phyloP scores from a whole-genome alignment of 2,329 filamentous ascomycete genomes.

The Keithomyces neogunnii region DNA sequence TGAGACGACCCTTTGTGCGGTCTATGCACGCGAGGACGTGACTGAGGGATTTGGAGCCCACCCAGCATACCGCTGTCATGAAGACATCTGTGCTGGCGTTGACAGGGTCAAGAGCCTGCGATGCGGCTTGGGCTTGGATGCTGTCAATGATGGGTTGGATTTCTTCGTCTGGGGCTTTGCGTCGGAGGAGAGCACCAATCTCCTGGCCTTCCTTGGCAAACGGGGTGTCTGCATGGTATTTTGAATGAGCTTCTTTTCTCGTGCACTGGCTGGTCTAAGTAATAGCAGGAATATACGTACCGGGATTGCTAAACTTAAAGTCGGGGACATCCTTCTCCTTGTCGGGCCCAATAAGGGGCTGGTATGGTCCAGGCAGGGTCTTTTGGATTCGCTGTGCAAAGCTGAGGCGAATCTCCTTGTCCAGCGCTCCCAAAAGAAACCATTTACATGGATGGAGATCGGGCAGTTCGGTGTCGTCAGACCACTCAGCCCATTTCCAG shows the following conservation, averaged over 20 bases:
- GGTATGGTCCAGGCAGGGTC: slow-evolving; percentile 78
- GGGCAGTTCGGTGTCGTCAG: slow-evolving; percentile 72
- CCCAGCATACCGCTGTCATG: slow-evolving; percentile 84
- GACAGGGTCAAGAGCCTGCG: slow-evolving; percentile 66
- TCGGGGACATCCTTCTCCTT: slow-evolving; percentile 95
- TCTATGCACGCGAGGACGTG: slow-evolving; percentile 95
- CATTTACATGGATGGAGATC: slow-evolving; percentile 81
- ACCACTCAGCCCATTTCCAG: slow-evolving; percentile 99
- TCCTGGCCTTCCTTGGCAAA: slow-evolving; percentile 81
- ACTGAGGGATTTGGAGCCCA: slow-evolving; percentile 91
- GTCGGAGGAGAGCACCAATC: slow-evolving; percentile 68
- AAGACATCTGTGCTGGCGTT: slow-evolving; percentile 89
- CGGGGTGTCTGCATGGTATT: slow-evolving; percentile 53
- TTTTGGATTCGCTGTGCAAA: slow-evolving; percentile 95
- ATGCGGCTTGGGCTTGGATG: slow-evolving; percentile 71
- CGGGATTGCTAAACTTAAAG: slow-evolving; percentile 77
- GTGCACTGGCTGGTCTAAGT: neutral
- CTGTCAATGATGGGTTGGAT: slow-evolving; percentile 72
- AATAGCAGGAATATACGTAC: slow-evolving; percentile 37
- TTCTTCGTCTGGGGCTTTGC: slow-evolving; percentile 78
- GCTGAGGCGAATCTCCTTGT: slow-evolving; percentile 94
- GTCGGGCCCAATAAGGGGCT: slow-evolving; percentile 69
- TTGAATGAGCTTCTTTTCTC: too few species aligned
- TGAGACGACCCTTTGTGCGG: slow-evolving; percentile 79
- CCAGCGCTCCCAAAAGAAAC: slow-evolving; percentile 82